Conservation (phyloP, 176 grass and related monocot species). For the Zea luxurians region DNA sequence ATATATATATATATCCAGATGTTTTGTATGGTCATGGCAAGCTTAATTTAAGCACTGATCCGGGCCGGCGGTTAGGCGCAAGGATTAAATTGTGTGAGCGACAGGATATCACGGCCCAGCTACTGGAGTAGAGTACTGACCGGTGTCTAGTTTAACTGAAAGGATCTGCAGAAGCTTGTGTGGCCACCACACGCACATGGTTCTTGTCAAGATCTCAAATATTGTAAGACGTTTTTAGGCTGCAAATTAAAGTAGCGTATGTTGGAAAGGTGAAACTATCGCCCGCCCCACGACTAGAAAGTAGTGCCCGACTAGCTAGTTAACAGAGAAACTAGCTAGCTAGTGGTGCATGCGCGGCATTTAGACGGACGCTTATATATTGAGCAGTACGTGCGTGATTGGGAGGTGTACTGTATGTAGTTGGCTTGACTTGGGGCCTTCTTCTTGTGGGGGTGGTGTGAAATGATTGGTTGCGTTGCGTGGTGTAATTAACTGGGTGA, state of each 20-base stretch:
- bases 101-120: not conserved
- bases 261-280: no score
- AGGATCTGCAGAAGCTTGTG: conserved; percentile 29
- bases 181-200: not conserved
- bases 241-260: no score
- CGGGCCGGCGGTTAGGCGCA: not conserved
- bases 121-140: not conserved
- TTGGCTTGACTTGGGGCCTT: not conserved
- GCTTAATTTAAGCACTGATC: no score
- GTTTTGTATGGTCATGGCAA: no score
- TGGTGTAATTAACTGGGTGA: conserved; percentile 1
- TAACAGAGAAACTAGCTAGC: no score
- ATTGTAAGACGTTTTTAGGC: no score
- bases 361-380: not conserved
- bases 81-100: not conserved
- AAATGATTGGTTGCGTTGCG: not conserved
- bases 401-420: not conserved
- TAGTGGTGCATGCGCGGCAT: no score
- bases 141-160: not conserved
- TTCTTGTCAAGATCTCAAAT: no score
- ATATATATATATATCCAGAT: no score
- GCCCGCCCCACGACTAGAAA: no score
- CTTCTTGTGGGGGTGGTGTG: not conserved
- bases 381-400: not conserved
- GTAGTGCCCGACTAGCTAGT: no score